Base-by-base conservation (phyloP, 2,329 filamentous ascomycete genomes). In the Monilinia vaccinii-corymbosi region DNA sequence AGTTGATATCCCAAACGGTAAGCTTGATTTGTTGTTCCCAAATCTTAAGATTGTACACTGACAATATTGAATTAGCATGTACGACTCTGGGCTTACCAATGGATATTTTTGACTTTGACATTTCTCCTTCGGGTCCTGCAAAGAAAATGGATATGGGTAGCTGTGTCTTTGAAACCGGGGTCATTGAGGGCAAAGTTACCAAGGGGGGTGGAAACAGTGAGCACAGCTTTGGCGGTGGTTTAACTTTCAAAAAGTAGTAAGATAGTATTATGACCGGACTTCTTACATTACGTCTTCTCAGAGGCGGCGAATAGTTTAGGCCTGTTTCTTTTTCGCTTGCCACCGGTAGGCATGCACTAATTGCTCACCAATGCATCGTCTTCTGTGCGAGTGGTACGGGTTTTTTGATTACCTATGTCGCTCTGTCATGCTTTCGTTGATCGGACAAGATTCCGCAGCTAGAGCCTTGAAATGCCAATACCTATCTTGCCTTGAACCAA, bases 71-170 rank as follows among this genome's bases (percentile, higher is more conserved):
- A 61, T 21, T 36, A 61, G 89, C 88, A 0, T 96, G 92, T 71
- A 96, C 91, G 4, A 96, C 92, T 0, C 77, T 96, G 61, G 91
- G 91, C 0, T 71, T 96, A 58, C 92, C 92, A 1, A 90, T 96
- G 79, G 92, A 96, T 74, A 95, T 97, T 57, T 97, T 97, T 69
- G 89, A 94, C 70, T 96, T 97, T 73, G 91, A 96, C 71, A 93
- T 96, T 66, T 82, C 84, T 50, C 89, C 91, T 0, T 66, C 63
- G 2, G 79, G 80, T 60, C 78, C 77, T 6, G 82, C 81, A 3
- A 76, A 81, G 70, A 83, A 84, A 76, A 73, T 78, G 60, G 84
- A 91, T 70, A 80, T 91, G 81, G 88, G 87, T 1, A 76, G 71
- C 45, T 94, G 89, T 72, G 89, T 88, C 1, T 88, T 84, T 71